phyloP scores from a whole-genome alignment of 2,329 filamentous ascomycete genomes.

The Penicillium rolfsii region DNA sequence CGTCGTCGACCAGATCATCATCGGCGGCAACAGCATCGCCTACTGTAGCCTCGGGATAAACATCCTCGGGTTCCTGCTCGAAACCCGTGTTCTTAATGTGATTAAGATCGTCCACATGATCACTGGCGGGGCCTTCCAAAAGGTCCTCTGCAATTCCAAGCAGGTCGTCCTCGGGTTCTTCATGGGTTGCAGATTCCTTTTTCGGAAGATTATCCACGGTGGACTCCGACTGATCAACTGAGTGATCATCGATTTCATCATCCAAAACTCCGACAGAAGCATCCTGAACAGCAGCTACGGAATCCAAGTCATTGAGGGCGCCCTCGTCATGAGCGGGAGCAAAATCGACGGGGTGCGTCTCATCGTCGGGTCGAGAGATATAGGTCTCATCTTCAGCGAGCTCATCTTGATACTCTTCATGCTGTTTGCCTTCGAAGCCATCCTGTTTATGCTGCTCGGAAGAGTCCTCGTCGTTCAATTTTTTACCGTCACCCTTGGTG shows the following conservation, averaged over 20 bases:
- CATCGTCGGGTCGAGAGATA: constrained; percentile 14
- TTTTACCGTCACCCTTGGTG: constrained; percentile 12
- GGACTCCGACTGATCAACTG: constrained; percentile 27
- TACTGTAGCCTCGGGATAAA: constrained; percentile 15
- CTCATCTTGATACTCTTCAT: constrained; percentile 14
- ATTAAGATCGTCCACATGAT: constrained; percentile 14
- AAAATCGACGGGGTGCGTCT: constrained; percentile 18
- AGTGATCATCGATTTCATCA: constrained; percentile 14
- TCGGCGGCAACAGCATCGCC: constrained; percentile 24
- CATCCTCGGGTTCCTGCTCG: constrained; percentile 26
- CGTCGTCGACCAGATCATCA: constrained; percentile 33
- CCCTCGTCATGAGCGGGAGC: constrained; percentile 18
- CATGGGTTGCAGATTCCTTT: constrained; percentile 16
- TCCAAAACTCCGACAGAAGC: constrained; percentile 16
- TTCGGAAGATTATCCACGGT: constrained; percentile 19
- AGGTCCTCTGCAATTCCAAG: constrained; percentile 40
- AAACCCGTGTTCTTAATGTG: constrained; percentile 20
- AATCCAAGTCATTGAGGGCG: constrained; percentile 10
- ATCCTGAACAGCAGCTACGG: constrained; percentile 18
- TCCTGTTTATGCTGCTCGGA: constrained; percentile 20
- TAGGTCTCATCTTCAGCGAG: constrained; percentile 14
- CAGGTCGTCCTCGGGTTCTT: constrained; percentile 34
- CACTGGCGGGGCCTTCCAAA: constrained; percentile 33
- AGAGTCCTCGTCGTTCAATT: constrained; percentile 20
- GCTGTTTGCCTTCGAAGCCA: constrained; percentile 11